A percentile compares a stretch with the other conserved stretches of the same genome.
Conservation (phyloP, 352 stramenopile species). For the Blastocystis sp. region DNA sequence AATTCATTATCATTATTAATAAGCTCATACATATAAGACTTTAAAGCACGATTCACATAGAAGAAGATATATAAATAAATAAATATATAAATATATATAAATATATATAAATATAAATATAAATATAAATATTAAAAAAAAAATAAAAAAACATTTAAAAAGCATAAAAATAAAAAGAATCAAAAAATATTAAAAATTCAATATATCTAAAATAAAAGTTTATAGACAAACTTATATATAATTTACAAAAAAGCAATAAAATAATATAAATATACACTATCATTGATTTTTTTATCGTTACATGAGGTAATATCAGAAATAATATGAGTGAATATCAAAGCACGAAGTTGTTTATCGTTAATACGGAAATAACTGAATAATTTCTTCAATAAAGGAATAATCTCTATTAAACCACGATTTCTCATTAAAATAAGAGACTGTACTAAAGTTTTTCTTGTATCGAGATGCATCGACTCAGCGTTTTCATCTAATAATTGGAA, state of each 20-base stretch:
- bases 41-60: constrained; percentile 74
- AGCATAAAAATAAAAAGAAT: too few relatives aligned
- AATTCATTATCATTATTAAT: constrained; percentile 64
- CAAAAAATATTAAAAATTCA: too few relatives aligned
- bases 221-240: too few relatives aligned
- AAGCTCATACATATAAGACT: constrained; percentile 80
- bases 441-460: constrained; percentile 74
- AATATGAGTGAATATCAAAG: constrained; percentile 79
- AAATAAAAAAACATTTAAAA: too few relatives aligned
- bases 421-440: constrained; percentile 80
- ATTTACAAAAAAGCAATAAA: background rate
- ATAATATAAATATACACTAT: constrained; percentile 45
- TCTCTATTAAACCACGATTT: constrained; percentile 70
- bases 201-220: too few relatives aligned
- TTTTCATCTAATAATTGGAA: constrained; percentile 70
- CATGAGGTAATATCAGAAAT: constrained; percentile 73
- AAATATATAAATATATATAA: too few relatives aligned
- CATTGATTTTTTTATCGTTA: constrained; percentile 66
- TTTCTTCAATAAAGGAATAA: constrained; percentile 70
- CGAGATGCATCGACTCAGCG: constrained; percentile 63
- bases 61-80: too few relatives aligned
- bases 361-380: constrained; percentile 87
- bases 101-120: too few relatives aligned
- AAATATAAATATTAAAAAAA: too few relatives aligned
- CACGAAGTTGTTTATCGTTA: constrained; percentile 76